These are phyloP conservation scores for Triangularia verruculosa DNA, from an alignment of 2,329 filamentous ascomycete species.

Conservation along the genomic window DNA sequence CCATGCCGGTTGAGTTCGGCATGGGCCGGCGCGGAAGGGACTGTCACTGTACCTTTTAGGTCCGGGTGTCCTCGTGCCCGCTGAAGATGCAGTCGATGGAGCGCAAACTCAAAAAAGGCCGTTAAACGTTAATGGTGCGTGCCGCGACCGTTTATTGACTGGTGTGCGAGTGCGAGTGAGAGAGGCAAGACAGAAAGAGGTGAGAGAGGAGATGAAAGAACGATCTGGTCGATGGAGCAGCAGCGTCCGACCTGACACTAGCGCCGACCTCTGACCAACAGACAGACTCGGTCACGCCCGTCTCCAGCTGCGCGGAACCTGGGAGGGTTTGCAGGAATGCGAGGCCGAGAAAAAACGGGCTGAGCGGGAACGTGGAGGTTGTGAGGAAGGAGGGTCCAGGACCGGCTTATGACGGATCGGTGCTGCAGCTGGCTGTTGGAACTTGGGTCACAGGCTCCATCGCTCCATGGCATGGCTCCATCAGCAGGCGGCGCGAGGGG, in stretches of 20 bases:
- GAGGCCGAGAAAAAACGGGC: slow-evolving; percentile 1
- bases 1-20: background rate
- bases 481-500: background rate
- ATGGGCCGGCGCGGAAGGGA: slow-evolving; percentile 7
- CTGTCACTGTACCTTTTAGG: slow-evolving; percentile 8
- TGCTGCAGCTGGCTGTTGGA: slow-evolving; percentile 10
- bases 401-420: slow-evolving; percentile 26
- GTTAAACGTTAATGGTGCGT: background rate
- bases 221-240: background rate
- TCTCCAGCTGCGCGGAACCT: background rate
- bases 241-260: background rate
- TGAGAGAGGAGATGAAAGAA: background rate
- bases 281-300: background rate
- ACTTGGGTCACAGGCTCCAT: slow-evolving; percentile 26
- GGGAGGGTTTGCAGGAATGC: slow-evolving; percentile 6
- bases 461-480: slow-evolving; percentile 2
- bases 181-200: background rate
- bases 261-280: slow-evolving; percentile 2
- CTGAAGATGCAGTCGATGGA: background rate
- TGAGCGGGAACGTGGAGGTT: slow-evolving; percentile 4
- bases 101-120: background rate
- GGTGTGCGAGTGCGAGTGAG: background rate
- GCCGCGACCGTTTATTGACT: background rate
- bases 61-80: background rate
- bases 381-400: slow-evolving; percentile 6